phyloP scores from a whole-genome alignment of 176 grass and related monocot genomes.

The Oryza brachyantha region DNA sequence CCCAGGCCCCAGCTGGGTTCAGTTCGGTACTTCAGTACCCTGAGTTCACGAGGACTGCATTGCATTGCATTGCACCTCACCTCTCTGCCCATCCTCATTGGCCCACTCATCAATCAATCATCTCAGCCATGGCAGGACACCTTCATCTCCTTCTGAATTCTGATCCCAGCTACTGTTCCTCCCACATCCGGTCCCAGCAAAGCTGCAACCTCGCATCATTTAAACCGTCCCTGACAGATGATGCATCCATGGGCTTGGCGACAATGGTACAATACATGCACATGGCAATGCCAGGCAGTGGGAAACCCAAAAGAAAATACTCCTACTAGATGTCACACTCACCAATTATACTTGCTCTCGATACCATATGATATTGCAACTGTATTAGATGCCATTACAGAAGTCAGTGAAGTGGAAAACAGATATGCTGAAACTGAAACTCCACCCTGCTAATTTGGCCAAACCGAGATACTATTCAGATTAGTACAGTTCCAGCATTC shows the following conservation, averaged over 20 bases:
- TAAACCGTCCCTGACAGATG: conserved; percentile 6
- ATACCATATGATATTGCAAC: not conserved
- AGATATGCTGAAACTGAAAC: not conserved
- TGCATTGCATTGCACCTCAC: not conserved
- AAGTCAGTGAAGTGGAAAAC: not conserved
- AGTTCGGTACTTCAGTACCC: not conserved
- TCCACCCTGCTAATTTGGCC: not conserved
- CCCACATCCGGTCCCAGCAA: conserved; percentile 16
- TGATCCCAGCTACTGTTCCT: not conserved
- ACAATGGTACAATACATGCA: conserved; percentile 35
- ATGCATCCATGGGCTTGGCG: conserved; percentile 10
- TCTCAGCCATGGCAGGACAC: not conserved
- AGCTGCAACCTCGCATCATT: conserved; percentile 23
- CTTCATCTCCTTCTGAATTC: conserved; percentile 11
- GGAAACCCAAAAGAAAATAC: not conserved
- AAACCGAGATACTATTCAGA: not conserved
- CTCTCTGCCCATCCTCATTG: conserved; percentile 4
- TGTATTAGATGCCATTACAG: not conserved
- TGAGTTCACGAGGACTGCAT: conserved; percentile 23
- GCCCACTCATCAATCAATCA: conserved; percentile 44
- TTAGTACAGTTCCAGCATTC: not conserved
- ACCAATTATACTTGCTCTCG: not conserved
- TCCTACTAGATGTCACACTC: not conserved
- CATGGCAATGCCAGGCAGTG: not conserved
- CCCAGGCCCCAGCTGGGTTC: not conserved